Conservation (phyloP, 2,329 filamentous ascomycete genomes). For the Calonectria leucothoes region DNA sequence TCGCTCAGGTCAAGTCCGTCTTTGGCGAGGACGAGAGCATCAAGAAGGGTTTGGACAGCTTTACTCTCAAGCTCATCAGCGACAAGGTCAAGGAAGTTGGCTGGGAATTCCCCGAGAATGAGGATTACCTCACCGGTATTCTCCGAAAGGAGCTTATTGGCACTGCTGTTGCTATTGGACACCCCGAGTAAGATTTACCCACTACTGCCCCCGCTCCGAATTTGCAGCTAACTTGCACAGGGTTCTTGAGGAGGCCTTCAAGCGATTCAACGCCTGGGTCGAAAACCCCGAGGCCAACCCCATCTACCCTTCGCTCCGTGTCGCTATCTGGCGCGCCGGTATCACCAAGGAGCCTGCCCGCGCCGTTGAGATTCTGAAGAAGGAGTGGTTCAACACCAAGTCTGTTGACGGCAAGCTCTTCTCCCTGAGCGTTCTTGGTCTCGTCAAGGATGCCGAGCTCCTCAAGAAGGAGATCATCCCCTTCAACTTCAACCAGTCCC, state of each 20-base stretch:
- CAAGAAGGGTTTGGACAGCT: conserved; percentile 79
- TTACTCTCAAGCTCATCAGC: conserved; percentile 81
- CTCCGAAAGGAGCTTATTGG: conserved; percentile 85
- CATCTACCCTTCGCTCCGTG: conserved; percentile 85
- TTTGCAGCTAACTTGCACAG: conserved; percentile 52
- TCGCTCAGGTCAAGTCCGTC: conserved; percentile 83
- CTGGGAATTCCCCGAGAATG: conserved; percentile 83
- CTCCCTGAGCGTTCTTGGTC: conserved; percentile 80
- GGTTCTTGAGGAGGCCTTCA: conserved; percentile 78
- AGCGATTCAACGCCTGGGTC: conserved; percentile 84
- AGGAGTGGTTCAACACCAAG: conserved; percentile 84
- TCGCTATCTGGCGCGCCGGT: conserved; percentile 82
- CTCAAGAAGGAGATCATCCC: conserved; percentile 73
- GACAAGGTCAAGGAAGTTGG: conserved; percentile 83
- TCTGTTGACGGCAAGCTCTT: conserved; percentile 94
- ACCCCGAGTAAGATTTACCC: conserved; percentile 71
- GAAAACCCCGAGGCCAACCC: conserved; percentile 74
- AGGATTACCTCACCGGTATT: conserved; percentile 85
- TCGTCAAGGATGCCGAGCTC: conserved; percentile 75
- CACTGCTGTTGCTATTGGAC: conserved; percentile 79
- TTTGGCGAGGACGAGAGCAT: conserved; percentile 83
- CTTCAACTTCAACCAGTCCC: conserved; percentile 81
- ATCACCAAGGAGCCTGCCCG: conserved; percentile 76
- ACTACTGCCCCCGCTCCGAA: neutral
- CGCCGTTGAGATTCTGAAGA: conserved; percentile 80